phyloP scores from a whole-genome alignment of 805 yeast species.

The Myxozyma monticola region DNA sequence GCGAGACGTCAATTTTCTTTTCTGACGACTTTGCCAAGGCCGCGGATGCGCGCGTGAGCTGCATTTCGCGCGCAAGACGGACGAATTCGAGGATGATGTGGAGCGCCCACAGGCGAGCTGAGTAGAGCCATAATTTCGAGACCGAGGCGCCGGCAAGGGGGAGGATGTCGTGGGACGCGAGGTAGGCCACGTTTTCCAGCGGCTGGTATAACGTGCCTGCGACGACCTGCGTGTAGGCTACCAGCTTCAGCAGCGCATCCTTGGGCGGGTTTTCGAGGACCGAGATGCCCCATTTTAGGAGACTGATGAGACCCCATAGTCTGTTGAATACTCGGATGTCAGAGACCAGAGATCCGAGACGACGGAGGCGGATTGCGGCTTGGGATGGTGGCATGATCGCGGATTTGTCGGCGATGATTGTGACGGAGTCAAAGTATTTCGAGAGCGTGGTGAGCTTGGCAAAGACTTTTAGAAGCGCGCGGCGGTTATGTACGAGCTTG shows the following conservation, averaged over 20 bases:
- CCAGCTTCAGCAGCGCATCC: conserved; percentile 36
- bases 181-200: conserved; percentile 45
- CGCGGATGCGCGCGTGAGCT: background rate
- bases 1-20: conserved; percentile 1
- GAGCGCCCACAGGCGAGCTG: conserved; percentile 43
- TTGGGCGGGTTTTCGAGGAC: conserved; percentile 36
- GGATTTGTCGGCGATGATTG: conserved; percentile 2
- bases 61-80: conserved; percentile 26
- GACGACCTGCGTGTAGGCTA: conserved; percentile 41
- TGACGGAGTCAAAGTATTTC: conserved; percentile 4
- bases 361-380: conserved; percentile 13
- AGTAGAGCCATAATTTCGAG: conserved; percentile 40
- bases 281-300: conserved; percentile 42
- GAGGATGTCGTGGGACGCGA: conserved; percentile 42
- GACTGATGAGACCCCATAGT: conserved; percentile 41
- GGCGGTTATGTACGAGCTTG: conserved; percentile 3
- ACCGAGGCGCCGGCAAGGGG: conserved; percentile 34
- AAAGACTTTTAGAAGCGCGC: background rate
- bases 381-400: conserved; percentile 10
- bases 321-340: conserved; percentile 43
- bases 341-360: conserved; percentile 32
- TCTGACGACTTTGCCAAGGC: background rate
- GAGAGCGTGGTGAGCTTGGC: conserved; percentile 1
- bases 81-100: conserved; percentile 42
- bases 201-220: conserved; percentile 42